Evolutionary conservation across 441 rosid genomes (phyloP).

Genomic region (Sinapis alba): DNA sequence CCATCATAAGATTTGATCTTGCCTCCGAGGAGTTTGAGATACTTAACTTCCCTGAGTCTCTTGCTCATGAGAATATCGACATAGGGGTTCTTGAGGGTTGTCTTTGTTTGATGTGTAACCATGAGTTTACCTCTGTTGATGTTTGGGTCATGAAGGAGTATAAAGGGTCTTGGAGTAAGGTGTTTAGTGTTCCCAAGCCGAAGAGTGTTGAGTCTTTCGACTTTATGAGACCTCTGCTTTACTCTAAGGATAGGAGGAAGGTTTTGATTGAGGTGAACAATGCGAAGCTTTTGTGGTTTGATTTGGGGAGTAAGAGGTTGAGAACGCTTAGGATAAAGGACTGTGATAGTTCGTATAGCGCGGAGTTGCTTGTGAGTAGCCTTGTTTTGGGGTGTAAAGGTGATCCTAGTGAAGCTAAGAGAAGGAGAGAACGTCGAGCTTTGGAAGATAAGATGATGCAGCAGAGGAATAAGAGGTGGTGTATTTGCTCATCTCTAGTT

Average conservation of each 20-base stretch:
- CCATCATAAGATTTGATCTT: conserved; percentile 58
- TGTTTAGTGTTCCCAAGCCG: conserved; percentile 41
- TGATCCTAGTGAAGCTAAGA: conserved; percentile 19
- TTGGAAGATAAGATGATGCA: conserved; percentile 20
- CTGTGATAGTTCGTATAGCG: conserved; percentile 42
- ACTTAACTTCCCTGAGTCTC: conserved; percentile 49
- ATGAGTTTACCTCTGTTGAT: conserved; percentile 36
- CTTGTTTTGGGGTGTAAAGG: conserved; percentile 49
- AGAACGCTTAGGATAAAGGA: conserved; percentile 38
- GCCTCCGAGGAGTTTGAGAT: conserved; percentile 40
- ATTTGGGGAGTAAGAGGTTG: conserved; percentile 39
- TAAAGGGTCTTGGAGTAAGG: conserved; percentile 60
- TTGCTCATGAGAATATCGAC: conserved; percentile 47
- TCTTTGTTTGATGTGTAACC: conserved; percentile 52
- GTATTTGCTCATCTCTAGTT: conserved; percentile 17
- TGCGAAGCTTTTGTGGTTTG: conserved; percentile 61
- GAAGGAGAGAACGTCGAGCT: conserved; percentile 14
- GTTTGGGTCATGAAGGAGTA: conserved; percentile 70
- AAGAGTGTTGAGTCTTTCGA: conserved; percentile 28
- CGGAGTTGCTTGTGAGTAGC: conserved; percentile 49
- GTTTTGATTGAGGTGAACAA: conserved; percentile 52
- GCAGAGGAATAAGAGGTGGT: conserved; percentile 38
- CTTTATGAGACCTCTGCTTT: conserved; percentile 55
- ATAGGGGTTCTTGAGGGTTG: conserved; percentile 58
- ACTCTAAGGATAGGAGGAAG: conserved; percentile 47